These are phyloP conservation scores for Immersiella caudata DNA, from an alignment of 495 filamentous ascomycete genomes.

Conservation along the genomic window DNA sequence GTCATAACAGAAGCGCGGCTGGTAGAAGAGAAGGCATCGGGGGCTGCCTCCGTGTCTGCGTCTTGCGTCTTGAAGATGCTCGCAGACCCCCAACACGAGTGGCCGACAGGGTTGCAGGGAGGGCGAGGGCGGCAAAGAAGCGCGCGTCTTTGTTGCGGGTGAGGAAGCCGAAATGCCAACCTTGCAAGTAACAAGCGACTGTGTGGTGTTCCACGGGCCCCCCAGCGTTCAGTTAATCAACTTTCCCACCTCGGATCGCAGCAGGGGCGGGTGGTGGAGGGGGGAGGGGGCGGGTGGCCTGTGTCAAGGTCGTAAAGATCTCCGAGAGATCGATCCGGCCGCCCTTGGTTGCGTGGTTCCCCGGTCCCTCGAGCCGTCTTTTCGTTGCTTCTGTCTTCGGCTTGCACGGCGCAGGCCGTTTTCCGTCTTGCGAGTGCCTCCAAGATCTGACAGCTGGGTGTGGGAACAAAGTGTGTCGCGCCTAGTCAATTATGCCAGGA, in stretches of 20 bases:
- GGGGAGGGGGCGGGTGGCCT: conserved; percentile 8
- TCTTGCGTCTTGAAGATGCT: conserved; percentile 33
- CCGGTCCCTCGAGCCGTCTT: neutral
- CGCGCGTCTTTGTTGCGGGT: conserved; percentile 40
- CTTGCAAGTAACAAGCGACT: conserved; percentile 33
- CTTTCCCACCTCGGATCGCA: conserved; percentile 20
- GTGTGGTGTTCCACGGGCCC: conserved; percentile 20
- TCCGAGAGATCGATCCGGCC: conserved; percentile 16
- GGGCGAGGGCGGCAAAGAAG: conserved; percentile 40
- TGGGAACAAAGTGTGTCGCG: conserved; percentile 17
- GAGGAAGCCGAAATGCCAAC: conserved; percentile 26
- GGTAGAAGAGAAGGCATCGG: conserved; percentile 29
- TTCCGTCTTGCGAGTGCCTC: conserved; percentile 1
- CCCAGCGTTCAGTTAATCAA: conserved; percentile 16
- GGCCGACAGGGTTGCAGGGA: conserved; percentile 34
- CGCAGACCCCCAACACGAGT: conserved; percentile 34
- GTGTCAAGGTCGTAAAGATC: conserved; percentile 13
- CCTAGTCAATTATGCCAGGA: conserved; percentile 23
- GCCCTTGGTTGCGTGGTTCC: neutral
- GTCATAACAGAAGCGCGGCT: conserved; percentile 34
- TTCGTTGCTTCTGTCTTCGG: conserved; percentile 10
- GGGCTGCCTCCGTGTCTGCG: conserved; percentile 20
- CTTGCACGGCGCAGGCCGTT: neutral
- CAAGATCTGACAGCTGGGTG: conserved; percentile 1
- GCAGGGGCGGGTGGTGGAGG: conserved; percentile 12